Conservation (phyloP, 2,329 filamentous ascomycete genomes). For the Aspergillus latus region DNA sequence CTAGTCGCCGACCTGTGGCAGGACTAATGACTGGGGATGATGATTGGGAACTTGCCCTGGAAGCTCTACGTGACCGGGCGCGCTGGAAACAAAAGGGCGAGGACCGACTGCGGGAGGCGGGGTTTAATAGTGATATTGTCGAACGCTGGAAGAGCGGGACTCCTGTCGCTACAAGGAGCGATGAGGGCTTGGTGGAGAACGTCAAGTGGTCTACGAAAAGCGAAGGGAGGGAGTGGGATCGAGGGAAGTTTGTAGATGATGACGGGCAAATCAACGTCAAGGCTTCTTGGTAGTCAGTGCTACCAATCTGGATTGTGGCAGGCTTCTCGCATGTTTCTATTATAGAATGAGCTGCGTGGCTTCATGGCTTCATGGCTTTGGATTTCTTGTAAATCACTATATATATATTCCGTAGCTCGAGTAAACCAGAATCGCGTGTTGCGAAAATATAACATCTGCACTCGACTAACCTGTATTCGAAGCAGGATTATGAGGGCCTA, state of each 20-base stretch:
- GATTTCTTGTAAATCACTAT: too few relatives aligned
- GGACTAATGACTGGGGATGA: constrained; percentile 54
- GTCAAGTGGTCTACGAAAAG: constrained; percentile 72
- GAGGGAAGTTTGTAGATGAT: constrained; percentile 60
- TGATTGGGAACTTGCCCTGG: constrained; percentile 78
- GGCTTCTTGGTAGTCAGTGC: constrained; percentile 46
- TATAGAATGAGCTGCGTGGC: too few relatives aligned
- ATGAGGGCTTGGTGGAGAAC: constrained; percentile 63
- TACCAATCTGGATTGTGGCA: too few relatives aligned
- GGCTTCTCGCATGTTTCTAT: too few relatives aligned
- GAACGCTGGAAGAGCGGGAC: constrained; percentile 67
- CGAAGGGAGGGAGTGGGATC: constrained; percentile 67
- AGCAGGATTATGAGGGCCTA: background rate
- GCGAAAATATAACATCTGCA: too few relatives aligned
- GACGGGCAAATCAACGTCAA: constrained; percentile 55
- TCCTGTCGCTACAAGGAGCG: constrained; percentile 46
- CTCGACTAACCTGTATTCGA: too few relatives aligned
- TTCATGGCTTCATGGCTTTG: too few relatives aligned
- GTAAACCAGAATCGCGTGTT: too few relatives aligned
- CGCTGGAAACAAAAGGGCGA: constrained; percentile 74
- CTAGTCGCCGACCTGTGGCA: constrained; percentile 39
- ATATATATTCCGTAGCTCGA: too few relatives aligned
- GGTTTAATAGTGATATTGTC: constrained; percentile 75
- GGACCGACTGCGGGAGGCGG: constrained; percentile 71
- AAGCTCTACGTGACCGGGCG: constrained; percentile 75